Evolutionary conservation across 495 filamentous ascomycete species (phyloP).

Genomic region (Aspergillus diversus): DNA sequence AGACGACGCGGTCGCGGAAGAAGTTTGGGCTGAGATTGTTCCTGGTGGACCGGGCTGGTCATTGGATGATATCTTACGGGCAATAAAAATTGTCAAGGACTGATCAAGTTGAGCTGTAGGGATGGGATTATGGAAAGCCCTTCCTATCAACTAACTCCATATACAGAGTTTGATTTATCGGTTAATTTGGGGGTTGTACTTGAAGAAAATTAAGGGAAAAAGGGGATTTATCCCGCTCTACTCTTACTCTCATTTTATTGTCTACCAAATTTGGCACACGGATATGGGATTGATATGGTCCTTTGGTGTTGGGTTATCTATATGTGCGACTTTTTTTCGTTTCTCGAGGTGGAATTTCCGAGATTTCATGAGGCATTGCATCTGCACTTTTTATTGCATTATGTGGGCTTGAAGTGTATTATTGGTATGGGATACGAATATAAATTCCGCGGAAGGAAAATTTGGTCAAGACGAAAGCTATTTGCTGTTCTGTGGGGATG

Average conservation of each 20-base stretch:
- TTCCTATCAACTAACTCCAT: not conserved
- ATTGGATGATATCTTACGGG: conserved; percentile 69
- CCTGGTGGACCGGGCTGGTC: conserved; percentile 64
- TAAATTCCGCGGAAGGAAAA: not conserved
- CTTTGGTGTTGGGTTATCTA: too few species aligned
- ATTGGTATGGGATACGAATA: not conserved
- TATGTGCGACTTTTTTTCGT: too few species aligned
- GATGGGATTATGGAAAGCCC: not conserved
- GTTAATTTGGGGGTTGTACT: too few species aligned
- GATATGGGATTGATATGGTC: too few species aligned
- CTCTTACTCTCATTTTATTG: too few species aligned
- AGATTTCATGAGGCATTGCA: too few species aligned
- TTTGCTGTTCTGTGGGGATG: not conserved
- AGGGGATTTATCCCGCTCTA: too few species aligned
- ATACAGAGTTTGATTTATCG: not conserved
- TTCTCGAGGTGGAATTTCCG: too few species aligned
- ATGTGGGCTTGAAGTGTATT: not conserved
- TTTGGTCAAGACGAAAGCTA: not conserved
- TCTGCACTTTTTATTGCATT: too few species aligned
- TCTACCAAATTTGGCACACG: too few species aligned
- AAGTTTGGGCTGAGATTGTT: conserved; percentile 72
- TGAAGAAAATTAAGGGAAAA: too few species aligned
- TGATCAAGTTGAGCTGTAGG: conserved; percentile 12
- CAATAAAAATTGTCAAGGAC: conserved; percentile 49
- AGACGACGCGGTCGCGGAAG: conserved; percentile 60